These are phyloP conservation scores for Phaffomyces thermotolerans DNA, from an alignment of 805 yeast species.

Conservation along the genomic window DNA sequence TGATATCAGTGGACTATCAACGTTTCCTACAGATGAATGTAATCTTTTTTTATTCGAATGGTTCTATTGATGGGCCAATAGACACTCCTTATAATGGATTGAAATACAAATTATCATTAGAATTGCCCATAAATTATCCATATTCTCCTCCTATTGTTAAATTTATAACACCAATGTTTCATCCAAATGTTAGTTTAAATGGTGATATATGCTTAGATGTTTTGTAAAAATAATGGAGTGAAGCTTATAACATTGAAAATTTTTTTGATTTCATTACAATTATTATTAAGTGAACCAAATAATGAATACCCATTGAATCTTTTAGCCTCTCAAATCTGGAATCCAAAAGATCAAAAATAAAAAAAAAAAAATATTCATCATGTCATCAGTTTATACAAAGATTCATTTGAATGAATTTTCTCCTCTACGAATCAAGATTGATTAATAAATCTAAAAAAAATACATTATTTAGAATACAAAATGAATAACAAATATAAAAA, in stretches of 20 bases:
- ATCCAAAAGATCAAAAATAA: slow-evolving; percentile 39
- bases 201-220: slow-evolving; percentile 64
- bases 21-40: slow-evolving; percentile 47
- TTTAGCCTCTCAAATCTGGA: slow-evolving; percentile 32
- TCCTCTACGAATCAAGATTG: not conserved
- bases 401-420: not conserved
- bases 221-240: slow-evolving; percentile 59
- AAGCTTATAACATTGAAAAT: slow-evolving; percentile 54
- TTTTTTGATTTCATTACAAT: slow-evolving; percentile 50
- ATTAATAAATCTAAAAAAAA: too few species aligned
- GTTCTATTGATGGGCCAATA: slow-evolving; percentile 42
- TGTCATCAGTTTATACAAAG: not conserved
- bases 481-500: not conserved
- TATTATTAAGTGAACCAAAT: slow-evolving; percentile 58
- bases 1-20: slow-evolving; percentile 42
- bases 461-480: too few species aligned
- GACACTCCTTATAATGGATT: slow-evolving; percentile 35
- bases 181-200: slow-evolving; percentile 53
- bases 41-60: slow-evolving; percentile 38
- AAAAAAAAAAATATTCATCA: slow-evolving; percentile 37
- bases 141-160: slow-evolving; percentile 48
- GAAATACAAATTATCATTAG: not conserved
- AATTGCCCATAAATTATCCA: not conserved
- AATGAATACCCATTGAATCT: slow-evolving; percentile 47
- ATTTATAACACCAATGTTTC: slow-evolving; percentile 36